A percentile compares a stretch with the other conserved stretches of the same genome.
Conservation (phyloP, 1,284 basidiomycete genomes). For the Cryptococcus sp. region DNA sequence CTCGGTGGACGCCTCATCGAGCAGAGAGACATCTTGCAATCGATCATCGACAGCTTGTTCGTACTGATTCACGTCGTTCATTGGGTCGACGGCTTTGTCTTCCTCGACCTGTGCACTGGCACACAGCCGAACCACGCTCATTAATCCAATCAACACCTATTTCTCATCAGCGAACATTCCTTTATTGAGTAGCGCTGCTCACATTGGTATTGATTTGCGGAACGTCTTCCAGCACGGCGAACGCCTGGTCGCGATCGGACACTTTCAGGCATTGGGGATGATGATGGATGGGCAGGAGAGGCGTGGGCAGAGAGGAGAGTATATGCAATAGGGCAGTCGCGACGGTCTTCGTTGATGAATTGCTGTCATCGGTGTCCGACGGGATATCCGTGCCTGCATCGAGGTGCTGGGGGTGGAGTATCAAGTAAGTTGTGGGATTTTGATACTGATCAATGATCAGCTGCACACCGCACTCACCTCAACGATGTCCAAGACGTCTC, state of each 20-base stretch:
- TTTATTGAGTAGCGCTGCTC: constrained; percentile 3
- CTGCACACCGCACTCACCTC: constrained; percentile 25
- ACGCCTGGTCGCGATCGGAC: constrained; percentile 41
- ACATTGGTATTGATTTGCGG: constrained; percentile 42
- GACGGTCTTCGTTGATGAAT: neutral
- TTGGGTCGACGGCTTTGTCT: neutral
- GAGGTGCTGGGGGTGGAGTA: constrained; percentile 12
- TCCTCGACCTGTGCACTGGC: neutral
- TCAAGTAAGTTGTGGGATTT: neutral
- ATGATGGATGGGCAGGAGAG: constrained; percentile 27
- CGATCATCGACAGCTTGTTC: neutral
- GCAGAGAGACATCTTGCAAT: too few relatives aligned
- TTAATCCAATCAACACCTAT: constrained; percentile 35
- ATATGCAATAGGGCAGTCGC: constrained; percentile 33
- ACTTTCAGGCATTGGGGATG: constrained; percentile 20
- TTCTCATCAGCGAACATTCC: neutral
- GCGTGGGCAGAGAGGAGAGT: constrained; percentile 28
- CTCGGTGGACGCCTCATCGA: neutral
- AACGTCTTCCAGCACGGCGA: constrained; percentile 40
- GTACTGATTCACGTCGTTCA: neutral
- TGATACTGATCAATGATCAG: neutral
- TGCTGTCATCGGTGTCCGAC: neutral
- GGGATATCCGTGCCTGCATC: constrained; percentile 9
- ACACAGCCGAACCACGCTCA: constrained; percentile 34
- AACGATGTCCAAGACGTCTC: constrained; percentile 20